Evolutionary conservation across 148 eudicot species (phyloP).

Genomic region (Fagopyrum tataricum): DNA sequence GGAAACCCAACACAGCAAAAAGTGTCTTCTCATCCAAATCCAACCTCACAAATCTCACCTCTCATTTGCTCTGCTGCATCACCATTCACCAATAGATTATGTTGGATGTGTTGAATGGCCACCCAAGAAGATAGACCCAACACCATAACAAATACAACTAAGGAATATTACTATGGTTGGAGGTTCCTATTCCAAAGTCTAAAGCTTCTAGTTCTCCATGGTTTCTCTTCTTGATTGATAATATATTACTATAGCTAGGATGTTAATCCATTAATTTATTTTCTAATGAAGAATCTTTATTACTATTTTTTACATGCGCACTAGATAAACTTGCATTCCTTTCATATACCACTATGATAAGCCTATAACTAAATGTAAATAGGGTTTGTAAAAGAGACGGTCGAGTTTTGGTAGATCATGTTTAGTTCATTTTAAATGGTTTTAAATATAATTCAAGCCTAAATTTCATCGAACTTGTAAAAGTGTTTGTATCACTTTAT

Average conservation of each 20-base stretch:
- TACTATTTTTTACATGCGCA: too few relatives aligned
- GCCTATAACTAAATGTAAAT: too few relatives aligned
- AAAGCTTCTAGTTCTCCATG: neutral
- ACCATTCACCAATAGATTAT: neutral
- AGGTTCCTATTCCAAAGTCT: neutral
- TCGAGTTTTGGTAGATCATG: too few relatives aligned
- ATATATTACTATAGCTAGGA: neutral
- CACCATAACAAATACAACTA: neutral
- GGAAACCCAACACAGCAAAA: conserved; percentile 1
- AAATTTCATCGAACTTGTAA: too few relatives aligned
- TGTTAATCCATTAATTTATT: too few relatives aligned
- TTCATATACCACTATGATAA: too few relatives aligned
- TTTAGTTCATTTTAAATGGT: too few relatives aligned
- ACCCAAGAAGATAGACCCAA: neutral
- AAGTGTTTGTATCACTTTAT: too few relatives aligned
- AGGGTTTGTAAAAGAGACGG: too few relatives aligned
- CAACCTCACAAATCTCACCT: neutral
- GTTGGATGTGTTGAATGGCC: neutral
- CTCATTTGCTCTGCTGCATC: neutral
- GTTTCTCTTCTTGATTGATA: neutral
- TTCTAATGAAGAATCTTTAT: too few relatives aligned
- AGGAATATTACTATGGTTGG: neutral
- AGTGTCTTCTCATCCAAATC: neutral
- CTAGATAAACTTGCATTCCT: too few relatives aligned
- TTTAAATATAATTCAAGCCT: too few relatives aligned